A percentile compares a stretch with the other conserved stretches of the same genome.
phyloP scores from a whole-genome alignment of 2,329 filamentous ascomycete genomes.

The Endothia cerciana region DNA sequence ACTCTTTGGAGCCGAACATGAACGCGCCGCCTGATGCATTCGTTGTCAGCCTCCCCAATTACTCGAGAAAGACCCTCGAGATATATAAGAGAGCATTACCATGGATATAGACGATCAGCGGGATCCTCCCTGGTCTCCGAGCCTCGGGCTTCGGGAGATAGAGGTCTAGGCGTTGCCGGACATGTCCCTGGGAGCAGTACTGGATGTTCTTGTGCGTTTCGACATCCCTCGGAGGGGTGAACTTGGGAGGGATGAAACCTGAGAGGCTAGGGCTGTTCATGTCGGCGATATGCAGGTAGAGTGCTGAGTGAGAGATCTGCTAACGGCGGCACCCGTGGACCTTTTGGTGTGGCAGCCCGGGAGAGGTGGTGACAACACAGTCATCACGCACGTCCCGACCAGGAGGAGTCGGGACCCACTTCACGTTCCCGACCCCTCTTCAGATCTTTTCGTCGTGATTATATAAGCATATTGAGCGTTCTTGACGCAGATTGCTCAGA shows the following conservation, averaged over 20 bases:
- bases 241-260: slow-evolving; percentile 15
- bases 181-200: slow-evolving; percentile 22
- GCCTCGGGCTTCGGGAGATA: slow-evolving; percentile 22
- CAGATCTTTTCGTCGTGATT: too few relatives aligned
- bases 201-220: slow-evolving; percentile 25
- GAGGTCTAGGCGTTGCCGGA: slow-evolving; percentile 26
- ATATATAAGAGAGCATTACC: neutral
- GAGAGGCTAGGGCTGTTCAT: neutral
- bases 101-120: slow-evolving; percentile 27
- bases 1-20: slow-evolving; percentile 27
- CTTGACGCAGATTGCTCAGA: too few relatives aligned
- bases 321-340: too few relatives aligned
- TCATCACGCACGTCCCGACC: too few relatives aligned
- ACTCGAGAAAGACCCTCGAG: too few relatives aligned
- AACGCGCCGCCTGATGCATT: slow-evolving; percentile 22
- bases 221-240: slow-evolving; percentile 24
- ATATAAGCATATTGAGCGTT: too few relatives aligned
- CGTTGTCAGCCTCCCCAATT: neutral
- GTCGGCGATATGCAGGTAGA: neutral
- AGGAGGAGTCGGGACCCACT: neutral
- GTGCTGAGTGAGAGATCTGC: neutral
- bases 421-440: too few relatives aligned
- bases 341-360: too few relatives aligned
- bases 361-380: too few relatives aligned
- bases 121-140: slow-evolving; percentile 4